These are phyloP conservation scores for Eutrema japonicum DNA, from an alignment of 345 rosid genomes.

Conservation along the genomic window DNA sequence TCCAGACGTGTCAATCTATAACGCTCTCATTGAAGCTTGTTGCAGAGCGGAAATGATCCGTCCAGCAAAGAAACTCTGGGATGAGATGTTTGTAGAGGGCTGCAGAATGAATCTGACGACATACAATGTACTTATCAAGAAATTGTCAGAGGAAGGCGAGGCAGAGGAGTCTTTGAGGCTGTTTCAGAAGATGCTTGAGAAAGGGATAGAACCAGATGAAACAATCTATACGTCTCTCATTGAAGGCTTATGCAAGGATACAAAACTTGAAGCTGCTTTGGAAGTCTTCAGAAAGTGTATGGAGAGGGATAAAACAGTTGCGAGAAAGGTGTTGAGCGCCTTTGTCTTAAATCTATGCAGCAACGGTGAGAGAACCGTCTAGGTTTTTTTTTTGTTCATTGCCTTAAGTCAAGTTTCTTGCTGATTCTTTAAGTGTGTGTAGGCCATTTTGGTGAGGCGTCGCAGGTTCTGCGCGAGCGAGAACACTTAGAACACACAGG, in stretches of 20 bases:
- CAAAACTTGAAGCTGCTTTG: constrained; percentile 59
- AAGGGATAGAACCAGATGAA: constrained; percentile 64
- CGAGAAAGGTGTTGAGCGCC: constrained; percentile 47
- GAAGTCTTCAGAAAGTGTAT: constrained; percentile 57
- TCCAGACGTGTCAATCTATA: constrained; percentile 67
- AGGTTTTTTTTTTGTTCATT: neutral
- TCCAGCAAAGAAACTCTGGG: constrained; percentile 94
- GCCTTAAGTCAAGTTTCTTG: constrained; percentile 14
- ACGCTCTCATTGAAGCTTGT: constrained; percentile 78
- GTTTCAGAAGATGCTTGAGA: constrained; percentile 70
- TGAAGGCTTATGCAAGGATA: constrained; percentile 70
- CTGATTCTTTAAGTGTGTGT: constrained; percentile 28
- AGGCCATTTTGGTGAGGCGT: constrained; percentile 59
- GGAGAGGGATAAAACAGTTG: constrained; percentile 52
- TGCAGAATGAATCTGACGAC: constrained; percentile 67
- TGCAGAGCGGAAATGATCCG: constrained; percentile 79
- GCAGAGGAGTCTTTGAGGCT: constrained; percentile 72
- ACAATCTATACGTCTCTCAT: constrained; percentile 59
- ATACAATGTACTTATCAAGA: constrained; percentile 66
- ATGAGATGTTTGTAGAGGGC: constrained; percentile 84
- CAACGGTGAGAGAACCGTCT: constrained; percentile 50
- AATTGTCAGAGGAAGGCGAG: constrained; percentile 69
- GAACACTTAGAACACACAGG: constrained; percentile 49
- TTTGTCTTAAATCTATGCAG: constrained; percentile 59
- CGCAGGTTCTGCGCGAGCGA: constrained; percentile 50